phyloP scores from a whole-genome alignment of 257 asterid species.

The Penstemon barbatus region DNA sequence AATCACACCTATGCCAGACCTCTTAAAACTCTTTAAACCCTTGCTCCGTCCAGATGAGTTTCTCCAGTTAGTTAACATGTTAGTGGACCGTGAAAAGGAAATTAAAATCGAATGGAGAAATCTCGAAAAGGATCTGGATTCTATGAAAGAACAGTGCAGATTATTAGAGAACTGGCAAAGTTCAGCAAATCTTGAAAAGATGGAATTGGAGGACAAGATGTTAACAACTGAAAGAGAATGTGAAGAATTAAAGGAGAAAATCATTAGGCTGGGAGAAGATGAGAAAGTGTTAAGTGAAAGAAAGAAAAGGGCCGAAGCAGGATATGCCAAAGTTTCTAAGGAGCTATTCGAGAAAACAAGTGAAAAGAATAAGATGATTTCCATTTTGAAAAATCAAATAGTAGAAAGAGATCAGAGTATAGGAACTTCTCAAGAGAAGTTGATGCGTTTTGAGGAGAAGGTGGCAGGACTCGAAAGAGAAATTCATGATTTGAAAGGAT shows the following conservation, averaged over 20 bases:
- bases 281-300: background rate
- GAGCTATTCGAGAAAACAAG: background rate
- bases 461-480: background rate
- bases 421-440: background rate
- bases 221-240: background rate
- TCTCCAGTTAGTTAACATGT: conserved; percentile 12
- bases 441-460: background rate
- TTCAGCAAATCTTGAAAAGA: background rate
- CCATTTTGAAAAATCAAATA: background rate
- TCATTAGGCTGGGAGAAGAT: conserved; percentile 7
- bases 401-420: background rate
- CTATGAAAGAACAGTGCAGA: background rate
- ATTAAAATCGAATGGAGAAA: conserved; percentile 7
- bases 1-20: conserved; percentile 23
- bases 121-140: conserved; percentile 17
- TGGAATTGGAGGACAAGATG: background rate
- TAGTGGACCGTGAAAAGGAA: conserved; percentile 30
- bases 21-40: conserved; percentile 10
- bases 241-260: conserved; percentile 1
- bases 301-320: background rate
- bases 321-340: background rate
- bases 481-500: conserved; percentile 4
- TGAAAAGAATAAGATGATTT: background rate
- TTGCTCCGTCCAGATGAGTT: conserved; percentile 15
- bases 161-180: conserved; percentile 2